Evolutionary conservation across 2,329 filamentous ascomycete genomes (phyloP).

Genomic region (Phyllosticta citrichinensis): DNA sequence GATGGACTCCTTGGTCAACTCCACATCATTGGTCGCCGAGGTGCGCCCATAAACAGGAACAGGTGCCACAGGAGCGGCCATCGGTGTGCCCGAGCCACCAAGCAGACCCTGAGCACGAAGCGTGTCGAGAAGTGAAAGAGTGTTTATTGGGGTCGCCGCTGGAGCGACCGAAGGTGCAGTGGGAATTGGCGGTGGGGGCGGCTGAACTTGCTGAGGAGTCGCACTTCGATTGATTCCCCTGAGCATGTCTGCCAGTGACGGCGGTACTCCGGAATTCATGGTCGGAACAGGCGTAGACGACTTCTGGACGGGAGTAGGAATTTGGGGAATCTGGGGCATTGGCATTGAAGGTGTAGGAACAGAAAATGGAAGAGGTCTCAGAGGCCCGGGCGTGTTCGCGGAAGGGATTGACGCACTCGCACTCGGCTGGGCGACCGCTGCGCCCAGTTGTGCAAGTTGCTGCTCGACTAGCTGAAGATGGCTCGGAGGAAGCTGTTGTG

Average conservation of each 20-base stretch:
- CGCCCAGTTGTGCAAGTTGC: constrained; percentile 66
- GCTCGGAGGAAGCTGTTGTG: constrained; percentile 65
- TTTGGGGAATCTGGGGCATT: constrained; percentile 17
- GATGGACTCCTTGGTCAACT: constrained; percentile 57
- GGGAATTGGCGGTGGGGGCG: constrained; percentile 1
- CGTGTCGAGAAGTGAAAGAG: constrained; percentile 3
- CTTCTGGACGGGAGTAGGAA: constrained; percentile 12
- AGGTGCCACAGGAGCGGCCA: constrained; percentile 17
- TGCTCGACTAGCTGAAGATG: constrained; percentile 77
- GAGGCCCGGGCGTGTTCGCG: constrained; percentile 16
- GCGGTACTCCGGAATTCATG: constrained; percentile 15
- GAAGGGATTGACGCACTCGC: constrained; percentile 17
- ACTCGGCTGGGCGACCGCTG: constrained; percentile 14
- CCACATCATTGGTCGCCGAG: constrained; percentile 36
- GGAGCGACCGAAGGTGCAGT: constrained; percentile 6
- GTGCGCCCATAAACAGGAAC: constrained; percentile 6
- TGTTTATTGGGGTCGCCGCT: neutral
- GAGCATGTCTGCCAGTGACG: constrained; percentile 13
- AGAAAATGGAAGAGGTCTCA: constrained; percentile 18
- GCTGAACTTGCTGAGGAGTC: constrained; percentile 2
- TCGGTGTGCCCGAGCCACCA: neutral
- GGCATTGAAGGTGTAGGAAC: constrained; percentile 15
- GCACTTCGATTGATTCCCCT: constrained; percentile 1
- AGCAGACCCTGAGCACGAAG: constrained; percentile 7
- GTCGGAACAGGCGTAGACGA: constrained; percentile 19